Base-by-base conservation (phyloP, 2,329 filamentous ascomycete genomes). In the Fusarium dimerum region DNA sequence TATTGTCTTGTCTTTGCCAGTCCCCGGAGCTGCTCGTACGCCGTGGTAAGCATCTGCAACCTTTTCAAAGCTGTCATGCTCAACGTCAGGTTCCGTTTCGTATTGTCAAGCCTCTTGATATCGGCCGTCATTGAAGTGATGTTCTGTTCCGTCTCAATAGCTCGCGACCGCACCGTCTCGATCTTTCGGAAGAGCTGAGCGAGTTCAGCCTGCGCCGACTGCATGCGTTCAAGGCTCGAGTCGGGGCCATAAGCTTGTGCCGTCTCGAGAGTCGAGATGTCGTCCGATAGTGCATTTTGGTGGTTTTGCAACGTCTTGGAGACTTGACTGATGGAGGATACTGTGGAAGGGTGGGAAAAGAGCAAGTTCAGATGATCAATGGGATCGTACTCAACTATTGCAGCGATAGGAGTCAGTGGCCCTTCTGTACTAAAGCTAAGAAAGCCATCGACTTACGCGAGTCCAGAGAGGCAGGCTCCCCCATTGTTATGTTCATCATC, bases 111-210 rank as follows among this genome's bases (percentile, higher is more conserved):
- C 61, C 93, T 87, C 77, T 99, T 99, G 71, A 99, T 99, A 68
- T 99, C 94, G 52, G 94, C 92, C 55, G 94, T 99, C 94, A 99
- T 99, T 62, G 92, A 92, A 43, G 93, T 97, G 68, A 99, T 99
- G 61, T 92, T 89, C 70, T 92, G 88, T 73, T 99, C 94, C 17
- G 94, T 97, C 78, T 92, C 86, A 64, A 95, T 84, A 38, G 94
- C 94, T 47, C 93, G 86, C 64, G 88, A 87, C 50, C 92, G 89
- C 50, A 99, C 93, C 60, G 87, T 89, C 71, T 97, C 93, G 71
- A 99, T 97, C 76, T 95, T 96, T 66, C 86, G 85, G 78, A 99
- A 97, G 39, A 99, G 85, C 62, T 89, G 87, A 16, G 89, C 88
- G 57, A 99, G 84, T 75, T 97, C 94, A 51, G 85, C 83, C 75